phyloP scores from a whole-genome alignment of 2,329 filamentous ascomycete species.

The Aspergillus hortae region DNA sequence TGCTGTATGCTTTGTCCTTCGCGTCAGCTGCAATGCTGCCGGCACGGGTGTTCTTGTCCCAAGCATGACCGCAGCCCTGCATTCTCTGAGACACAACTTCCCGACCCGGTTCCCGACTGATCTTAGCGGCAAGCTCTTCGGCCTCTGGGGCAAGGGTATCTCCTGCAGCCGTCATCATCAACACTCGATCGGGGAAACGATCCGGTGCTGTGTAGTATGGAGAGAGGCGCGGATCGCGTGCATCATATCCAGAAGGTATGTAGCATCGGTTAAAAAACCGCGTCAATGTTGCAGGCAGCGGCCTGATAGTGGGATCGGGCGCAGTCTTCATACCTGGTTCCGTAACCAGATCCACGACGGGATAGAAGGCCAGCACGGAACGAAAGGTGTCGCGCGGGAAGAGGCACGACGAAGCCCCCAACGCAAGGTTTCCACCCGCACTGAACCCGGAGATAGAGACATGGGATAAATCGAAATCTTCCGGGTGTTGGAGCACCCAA shows the following conservation, averaged over 20 bases:
- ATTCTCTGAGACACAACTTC: conserved; percentile 31
- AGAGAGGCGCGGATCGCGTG: conserved; percentile 30
- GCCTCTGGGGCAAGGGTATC: conserved; percentile 29
- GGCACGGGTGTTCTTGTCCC: conserved; percentile 32
- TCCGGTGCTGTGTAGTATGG: conserved; percentile 24
- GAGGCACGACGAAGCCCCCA: conserved; percentile 27
- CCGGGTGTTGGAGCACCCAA: conserved; percentile 31
- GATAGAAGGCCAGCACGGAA: conserved; percentile 33
- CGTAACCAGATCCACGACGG: conserved; percentile 22
- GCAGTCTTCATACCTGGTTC: conserved; percentile 18
- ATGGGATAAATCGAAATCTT: conserved; percentile 30
- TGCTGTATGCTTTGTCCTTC: conserved; percentile 33
- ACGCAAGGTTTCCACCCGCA: conserved; percentile 40
- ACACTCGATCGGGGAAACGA: conserved; percentile 25
- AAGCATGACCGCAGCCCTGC: conserved; percentile 36
- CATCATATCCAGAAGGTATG: conserved; percentile 21
- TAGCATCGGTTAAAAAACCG: conserved; percentile 31
- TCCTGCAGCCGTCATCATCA: conserved; percentile 29
- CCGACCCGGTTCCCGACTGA: conserved; percentile 16
- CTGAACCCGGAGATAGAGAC: conserved; percentile 43
- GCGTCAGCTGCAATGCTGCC: conserved; percentile 25
- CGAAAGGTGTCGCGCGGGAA: conserved; percentile 31
- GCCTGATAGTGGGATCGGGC: conserved; percentile 18
- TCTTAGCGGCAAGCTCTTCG: conserved; percentile 25
- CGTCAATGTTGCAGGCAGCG: conserved; percentile 20